Evolutionary conservation across 805 yeast genomes (phyloP).

Genomic region (Ogataea trehalophila): DNA sequence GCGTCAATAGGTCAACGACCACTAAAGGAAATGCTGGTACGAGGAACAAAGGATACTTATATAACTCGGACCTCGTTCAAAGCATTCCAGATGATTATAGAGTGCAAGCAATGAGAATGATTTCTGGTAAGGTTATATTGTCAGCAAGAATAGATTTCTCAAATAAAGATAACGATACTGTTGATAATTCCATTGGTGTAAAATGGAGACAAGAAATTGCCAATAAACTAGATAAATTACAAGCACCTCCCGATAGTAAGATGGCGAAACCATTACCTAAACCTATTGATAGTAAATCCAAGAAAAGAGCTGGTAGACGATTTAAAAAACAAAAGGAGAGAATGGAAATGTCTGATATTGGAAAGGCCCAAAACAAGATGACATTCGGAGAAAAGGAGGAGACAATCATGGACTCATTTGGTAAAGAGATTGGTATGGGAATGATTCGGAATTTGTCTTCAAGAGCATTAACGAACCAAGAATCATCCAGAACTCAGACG

Average conservation of each 20-base stretch:
- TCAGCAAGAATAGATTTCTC: conserved; percentile 74
- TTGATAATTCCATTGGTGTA: conserved; percentile 42
- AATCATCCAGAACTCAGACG: conserved; percentile 6
- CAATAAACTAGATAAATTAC: conserved; percentile 61
- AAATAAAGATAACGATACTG: conserved; percentile 31
- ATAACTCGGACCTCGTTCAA: conserved; percentile 54
- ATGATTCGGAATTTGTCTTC: conserved; percentile 43
- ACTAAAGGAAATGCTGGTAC: conserved; percentile 42
- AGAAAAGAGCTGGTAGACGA: conserved; percentile 82
- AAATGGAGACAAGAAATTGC: conserved; percentile 57
- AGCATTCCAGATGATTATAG: conserved; percentile 52
- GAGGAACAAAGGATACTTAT: conserved; percentile 67
- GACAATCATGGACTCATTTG: conserved; percentile 56
- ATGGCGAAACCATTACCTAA: conserved; percentile 67
- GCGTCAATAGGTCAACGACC: conserved; percentile 43
- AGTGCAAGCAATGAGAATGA: conserved; percentile 69
- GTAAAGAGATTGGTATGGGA: conserved; percentile 82
- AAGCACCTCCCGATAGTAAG: conserved; percentile 68
- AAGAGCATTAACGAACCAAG: conserved; percentile 13
- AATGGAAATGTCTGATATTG: conserved; percentile 72
- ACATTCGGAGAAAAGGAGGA: conserved; percentile 75
- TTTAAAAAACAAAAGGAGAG: conserved; percentile 77
- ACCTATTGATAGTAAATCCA: conserved; percentile 72
- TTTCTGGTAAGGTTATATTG: conserved; percentile 72
- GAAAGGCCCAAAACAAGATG: conserved; percentile 80